Percentiles rank a stretch among this genome's conserved stretches.
Evolutionary conservation across 2,329 filamentous ascomycete genomes (phyloP).

Genomic region (Fusarium nodosum): DNA sequence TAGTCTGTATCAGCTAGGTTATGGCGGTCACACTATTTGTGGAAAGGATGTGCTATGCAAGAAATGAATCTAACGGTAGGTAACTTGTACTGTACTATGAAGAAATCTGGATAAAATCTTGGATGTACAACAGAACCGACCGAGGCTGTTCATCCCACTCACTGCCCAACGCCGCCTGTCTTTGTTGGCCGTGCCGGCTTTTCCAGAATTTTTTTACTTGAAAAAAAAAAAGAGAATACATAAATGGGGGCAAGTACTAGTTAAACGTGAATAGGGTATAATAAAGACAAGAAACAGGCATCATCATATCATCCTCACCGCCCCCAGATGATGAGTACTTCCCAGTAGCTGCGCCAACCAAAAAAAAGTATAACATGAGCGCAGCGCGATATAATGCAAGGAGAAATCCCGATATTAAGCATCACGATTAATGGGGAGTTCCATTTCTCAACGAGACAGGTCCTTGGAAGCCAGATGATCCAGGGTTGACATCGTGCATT

Average conservation of each 20-base stretch:
- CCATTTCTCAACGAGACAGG: conserved; percentile 62
- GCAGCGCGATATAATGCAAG: conserved; percentile 9
- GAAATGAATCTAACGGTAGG: conserved; percentile 7
- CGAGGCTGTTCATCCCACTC: conserved; percentile 14
- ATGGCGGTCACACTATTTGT: background rate
- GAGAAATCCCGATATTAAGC: conserved; percentile 13
- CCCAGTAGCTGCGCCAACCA: conserved; percentile 46
- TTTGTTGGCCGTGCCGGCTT: conserved; percentile 26
- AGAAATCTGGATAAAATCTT: conserved; percentile 27
- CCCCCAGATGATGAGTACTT: conserved; percentile 44
- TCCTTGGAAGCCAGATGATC: conserved; percentile 66
- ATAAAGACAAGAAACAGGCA: conserved; percentile 44
- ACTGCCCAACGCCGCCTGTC: conserved; percentile 34
- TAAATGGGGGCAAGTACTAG: conserved; percentile 31
- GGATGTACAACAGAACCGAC: conserved; percentile 23
- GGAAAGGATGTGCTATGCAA: background rate
- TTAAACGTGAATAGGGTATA: conserved; percentile 43
- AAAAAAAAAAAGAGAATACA: conserved; percentile 28
- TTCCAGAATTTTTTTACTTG: conserved; percentile 28
- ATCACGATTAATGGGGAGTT: conserved; percentile 41
- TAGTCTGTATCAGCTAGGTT: background rate
- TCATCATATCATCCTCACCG: conserved; percentile 38
- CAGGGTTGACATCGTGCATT: conserved; percentile 75
- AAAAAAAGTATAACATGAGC: conserved; percentile 23
- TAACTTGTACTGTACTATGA: conserved; percentile 17